Evolutionary conservation across 2,329 filamentous ascomycete species (phyloP), one percentile per base, ranked within the genome.

Genomic region (Colletotrichum agaves): DNA sequence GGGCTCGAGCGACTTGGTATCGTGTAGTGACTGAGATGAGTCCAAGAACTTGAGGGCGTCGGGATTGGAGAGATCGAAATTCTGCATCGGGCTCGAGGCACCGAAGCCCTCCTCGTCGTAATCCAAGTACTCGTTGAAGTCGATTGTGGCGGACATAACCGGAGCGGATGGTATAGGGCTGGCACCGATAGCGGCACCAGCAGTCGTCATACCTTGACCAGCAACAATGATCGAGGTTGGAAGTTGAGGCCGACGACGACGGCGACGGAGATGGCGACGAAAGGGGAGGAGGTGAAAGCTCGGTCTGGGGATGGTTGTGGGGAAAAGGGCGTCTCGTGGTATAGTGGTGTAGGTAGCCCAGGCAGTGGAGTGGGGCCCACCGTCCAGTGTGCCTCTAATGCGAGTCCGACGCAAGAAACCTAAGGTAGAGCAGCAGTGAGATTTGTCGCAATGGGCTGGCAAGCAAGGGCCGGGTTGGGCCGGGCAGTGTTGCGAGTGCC

Each of bases 81-180:
- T 61, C 44, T 59, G 59, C 61, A 80, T 74, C 52, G 78, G 68
- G 67, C 74, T 77, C 53, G 76, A 71, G 69, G 73, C 70, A 58
- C 70, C 72, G 63, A 79, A 72, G 31, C 78, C 76, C 72, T 79
- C 78, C 73, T 81, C 78, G 69, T 77, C 74, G 69, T 78, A 76
- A 55, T 80, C 77, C 72, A 77, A 74, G 63, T 77, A 78, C 55
- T 80, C 78, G 74, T 76, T 65, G 61, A 63, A 69, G 37, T 70
- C 70, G 63, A 46, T 72, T 73, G 73, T 75, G 71, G 67, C 49
- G 68, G 77, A 73, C 74, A 80, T 76, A 72, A 74, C 76, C 74
- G 74, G 73, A 72, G 76, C 78, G 73, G 76, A 74, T 69, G 80
- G 80, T 61, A 81, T 73, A 76, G 79, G 79, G 75, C 78, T 79